Percentiles rank a stretch among this genome's conserved stretches.
These are phyloP conservation scores for Hericium rajendrae DNA, from an alignment of 768 basidiomycete species.

Conservation along the genomic window DNA sequence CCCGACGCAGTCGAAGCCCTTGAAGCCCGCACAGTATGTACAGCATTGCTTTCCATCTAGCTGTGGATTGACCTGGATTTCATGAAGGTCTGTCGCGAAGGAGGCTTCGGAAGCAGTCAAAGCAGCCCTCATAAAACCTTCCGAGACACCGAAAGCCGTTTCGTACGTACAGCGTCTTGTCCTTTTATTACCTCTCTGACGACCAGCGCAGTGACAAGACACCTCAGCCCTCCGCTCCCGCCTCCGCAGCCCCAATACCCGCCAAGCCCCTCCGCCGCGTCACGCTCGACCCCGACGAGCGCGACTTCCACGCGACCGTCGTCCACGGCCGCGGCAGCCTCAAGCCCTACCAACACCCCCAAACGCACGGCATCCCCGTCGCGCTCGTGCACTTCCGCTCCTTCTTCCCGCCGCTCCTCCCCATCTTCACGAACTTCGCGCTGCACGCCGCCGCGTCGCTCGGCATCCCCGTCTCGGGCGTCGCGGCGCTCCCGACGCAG, in stretches of 20 bases:
- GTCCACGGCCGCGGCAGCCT: slow-evolving; percentile 54
- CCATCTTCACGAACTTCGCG: slow-evolving; percentile 78
- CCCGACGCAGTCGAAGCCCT: neutral
- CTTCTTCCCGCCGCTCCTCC: slow-evolving; percentile 55
- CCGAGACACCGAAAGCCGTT: neutral
- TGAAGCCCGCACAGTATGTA: neutral
- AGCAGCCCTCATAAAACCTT: neutral
- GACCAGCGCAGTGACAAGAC: no score
- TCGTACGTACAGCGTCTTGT: neutral
- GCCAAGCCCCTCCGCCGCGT: slow-evolving; percentile 4
- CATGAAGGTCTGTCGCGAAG: neutral
- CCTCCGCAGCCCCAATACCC: neutral
- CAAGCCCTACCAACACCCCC: slow-evolving; percentile 45
- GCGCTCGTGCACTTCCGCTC: slow-evolving; percentile 80
- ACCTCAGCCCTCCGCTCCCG: neutral
- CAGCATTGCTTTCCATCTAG: neutral
- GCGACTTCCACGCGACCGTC: slow-evolving; percentile 40
- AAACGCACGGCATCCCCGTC: slow-evolving; percentile 63
- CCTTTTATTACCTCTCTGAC: no score
- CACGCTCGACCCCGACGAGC: slow-evolving; percentile 20
- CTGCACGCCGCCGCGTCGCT: slow-evolving; percentile 78
- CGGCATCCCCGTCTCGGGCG: slow-evolving; percentile 64
- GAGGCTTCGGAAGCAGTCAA: neutral
- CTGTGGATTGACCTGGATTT: neutral
- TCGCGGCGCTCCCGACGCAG: slow-evolving; percentile 59